Evolutionary conservation across 768 basidiomycete genomes (phyloP).

Genomic region (Omphalotus guepiniiformis): DNA sequence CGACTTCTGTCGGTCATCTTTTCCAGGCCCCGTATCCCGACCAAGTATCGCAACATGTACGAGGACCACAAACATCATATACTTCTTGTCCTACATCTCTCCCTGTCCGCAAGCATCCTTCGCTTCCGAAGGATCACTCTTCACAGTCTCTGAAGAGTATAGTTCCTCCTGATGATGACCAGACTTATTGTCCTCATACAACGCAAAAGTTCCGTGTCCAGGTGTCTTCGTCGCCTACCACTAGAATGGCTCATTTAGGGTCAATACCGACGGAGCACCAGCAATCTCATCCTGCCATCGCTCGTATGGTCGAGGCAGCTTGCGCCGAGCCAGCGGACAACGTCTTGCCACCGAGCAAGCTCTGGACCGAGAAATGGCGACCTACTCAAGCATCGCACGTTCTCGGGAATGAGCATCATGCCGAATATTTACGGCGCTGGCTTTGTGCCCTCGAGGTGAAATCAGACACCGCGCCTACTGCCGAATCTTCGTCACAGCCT

Average conservation of each 20-base stretch:
- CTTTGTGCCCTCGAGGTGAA: constrained; percentile 64
- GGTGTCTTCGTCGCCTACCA: neutral
- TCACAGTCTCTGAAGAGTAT: neutral
- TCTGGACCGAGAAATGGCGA: constrained; percentile 75
- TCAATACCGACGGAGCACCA: constrained; percentile 29
- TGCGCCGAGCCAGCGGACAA: constrained; percentile 13
- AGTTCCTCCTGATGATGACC: too few relatives aligned
- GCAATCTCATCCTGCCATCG: constrained; percentile 47
- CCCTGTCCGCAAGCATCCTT: neutral
- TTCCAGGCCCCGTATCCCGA: constrained; percentile 44
- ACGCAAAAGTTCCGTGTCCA: neutral
- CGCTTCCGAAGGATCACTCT: neutral
- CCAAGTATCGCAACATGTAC: constrained; percentile 53
- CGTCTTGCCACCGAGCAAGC: constrained; percentile 30
- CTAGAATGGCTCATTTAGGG: constrained; percentile 12
- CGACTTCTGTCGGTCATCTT: constrained; percentile 1
- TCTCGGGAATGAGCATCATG: constrained; percentile 70
- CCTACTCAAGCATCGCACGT: constrained; percentile 72
- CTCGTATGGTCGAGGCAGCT: constrained; percentile 28
- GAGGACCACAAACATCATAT: constrained; percentile 48
- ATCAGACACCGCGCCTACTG: constrained; percentile 18
- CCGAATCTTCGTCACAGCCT: constrained; percentile 12
- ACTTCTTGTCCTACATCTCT: constrained; percentile 7
- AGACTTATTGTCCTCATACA: too few relatives aligned
- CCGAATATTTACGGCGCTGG: constrained; percentile 76